Evolutionary conservation across 202 grass and related monocot genomes (phyloP).

Genomic region (Elaeis oleifera): DNA sequence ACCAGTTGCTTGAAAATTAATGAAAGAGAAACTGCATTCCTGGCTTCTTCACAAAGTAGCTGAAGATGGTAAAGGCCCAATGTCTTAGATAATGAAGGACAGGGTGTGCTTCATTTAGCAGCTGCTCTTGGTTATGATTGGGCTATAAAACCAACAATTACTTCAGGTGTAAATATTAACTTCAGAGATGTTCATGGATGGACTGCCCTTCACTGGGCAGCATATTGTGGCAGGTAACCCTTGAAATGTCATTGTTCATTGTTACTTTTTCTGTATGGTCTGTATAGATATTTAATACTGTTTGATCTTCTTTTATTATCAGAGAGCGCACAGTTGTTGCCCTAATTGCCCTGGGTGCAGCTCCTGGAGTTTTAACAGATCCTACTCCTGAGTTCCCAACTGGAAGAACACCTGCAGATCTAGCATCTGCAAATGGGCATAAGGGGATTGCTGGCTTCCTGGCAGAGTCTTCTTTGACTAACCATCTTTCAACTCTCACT

Average conservation of each 20-base stretch:
- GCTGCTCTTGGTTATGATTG: slow-evolving; percentile 93
- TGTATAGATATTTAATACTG: too few relatives aligned
- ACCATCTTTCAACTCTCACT: slow-evolving; percentile 69
- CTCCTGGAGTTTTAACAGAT: slow-evolving; percentile 77
- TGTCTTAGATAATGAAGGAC: slow-evolving; percentile 85
- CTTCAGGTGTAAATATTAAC: slow-evolving; percentile 83
- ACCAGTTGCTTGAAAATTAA: slow-evolving; percentile 55
- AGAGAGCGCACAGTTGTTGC: slow-evolving; percentile 66
- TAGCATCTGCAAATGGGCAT: slow-evolving; percentile 89
- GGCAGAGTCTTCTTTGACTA: slow-evolving; percentile 91
- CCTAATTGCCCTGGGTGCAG: slow-evolving; percentile 70
- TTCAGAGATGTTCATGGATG: slow-evolving; percentile 94
- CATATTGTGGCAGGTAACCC: slow-evolving; percentile 73
- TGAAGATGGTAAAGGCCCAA: slow-evolving; percentile 82
- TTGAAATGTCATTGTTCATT: too few relatives aligned
- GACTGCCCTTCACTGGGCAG: slow-evolving; percentile 99
- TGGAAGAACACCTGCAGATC: slow-evolving; percentile 90
- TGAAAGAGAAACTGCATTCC: slow-evolving; percentile 73
- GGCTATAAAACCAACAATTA: slow-evolving; percentile 81
- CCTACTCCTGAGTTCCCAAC: slow-evolving; percentile 70
- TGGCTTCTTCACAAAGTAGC: slow-evolving; percentile 83
- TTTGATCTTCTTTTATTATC: too few relatives aligned
- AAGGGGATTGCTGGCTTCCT: slow-evolving; percentile 97
- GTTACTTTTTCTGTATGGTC: too few relatives aligned
- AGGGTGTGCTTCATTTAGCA: slow-evolving; percentile 88